Evolutionary conservation across 139 green algal genomes (phyloP).

Genomic region (Trebouxia sp.): DNA sequence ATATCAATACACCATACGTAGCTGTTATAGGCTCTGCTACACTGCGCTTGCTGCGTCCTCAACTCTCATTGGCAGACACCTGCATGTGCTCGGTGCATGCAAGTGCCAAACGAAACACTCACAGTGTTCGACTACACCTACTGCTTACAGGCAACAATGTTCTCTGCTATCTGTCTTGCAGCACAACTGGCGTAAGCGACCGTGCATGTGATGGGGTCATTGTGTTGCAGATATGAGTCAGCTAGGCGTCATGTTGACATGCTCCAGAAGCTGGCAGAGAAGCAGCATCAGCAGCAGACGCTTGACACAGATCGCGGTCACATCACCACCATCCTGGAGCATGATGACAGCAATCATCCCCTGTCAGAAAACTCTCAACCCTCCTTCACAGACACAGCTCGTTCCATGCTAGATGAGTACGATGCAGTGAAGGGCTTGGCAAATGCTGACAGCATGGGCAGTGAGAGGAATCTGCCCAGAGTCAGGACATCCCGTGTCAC

Average conservation of each 20-base stretch:
- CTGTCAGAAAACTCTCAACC: neutral
- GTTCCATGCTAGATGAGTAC: neutral
- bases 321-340: slow-evolving; percentile 24
- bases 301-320: slow-evolving; percentile 2
- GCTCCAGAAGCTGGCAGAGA: neutral
- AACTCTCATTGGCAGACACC: neutral
- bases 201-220: neutral
- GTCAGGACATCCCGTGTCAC: neutral
- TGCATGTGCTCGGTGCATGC: neutral
- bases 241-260: neutral
- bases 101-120: neutral
- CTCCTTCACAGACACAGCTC: neutral
- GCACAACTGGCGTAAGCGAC: neutral
- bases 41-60: neutral
- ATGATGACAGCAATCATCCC: neutral
- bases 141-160: too few species aligned
- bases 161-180: too few species aligned
- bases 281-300: neutral
- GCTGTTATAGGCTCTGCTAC: neutral
- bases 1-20: neutral
- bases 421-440: neutral
- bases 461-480: neutral
- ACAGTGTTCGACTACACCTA: neutral
- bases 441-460: neutral
- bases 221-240: slow-evolving; percentile 12